Conservation (phyloP, 345 rosid species). For the Microthlaspi erraticum region DNA sequence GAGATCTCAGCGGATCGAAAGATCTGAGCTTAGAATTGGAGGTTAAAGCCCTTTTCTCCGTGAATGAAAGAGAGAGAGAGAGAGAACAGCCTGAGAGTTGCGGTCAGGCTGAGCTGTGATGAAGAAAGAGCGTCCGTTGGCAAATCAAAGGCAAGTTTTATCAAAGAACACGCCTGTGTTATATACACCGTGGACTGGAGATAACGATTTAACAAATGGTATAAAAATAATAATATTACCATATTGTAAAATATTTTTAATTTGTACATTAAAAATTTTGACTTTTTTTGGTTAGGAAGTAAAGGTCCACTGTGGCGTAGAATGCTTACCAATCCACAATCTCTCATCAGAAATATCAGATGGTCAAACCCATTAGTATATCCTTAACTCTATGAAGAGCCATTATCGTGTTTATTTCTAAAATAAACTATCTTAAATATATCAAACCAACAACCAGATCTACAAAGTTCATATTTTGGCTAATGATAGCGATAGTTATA, state of each 20-base stretch:
- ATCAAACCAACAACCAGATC: no score
- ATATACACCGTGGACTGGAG: not conserved
- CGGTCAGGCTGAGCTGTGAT: slow-evolving; percentile 42
- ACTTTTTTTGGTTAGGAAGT: slow-evolving; percentile 23
- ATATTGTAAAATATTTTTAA: slow-evolving; percentile 2
- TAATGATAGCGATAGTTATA: not conserved
- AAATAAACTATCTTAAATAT: no score
- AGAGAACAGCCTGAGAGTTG: slow-evolving; percentile 29
- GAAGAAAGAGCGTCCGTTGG: slow-evolving; percentile 20
- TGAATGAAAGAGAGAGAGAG: not conserved
- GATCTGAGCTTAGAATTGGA: slow-evolving; percentile 30
- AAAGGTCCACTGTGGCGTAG: slow-evolving; percentile 18
- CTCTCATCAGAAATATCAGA: not conserved
- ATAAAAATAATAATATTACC: not conserved
- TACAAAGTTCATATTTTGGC: no score
- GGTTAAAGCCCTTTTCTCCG: not conserved
- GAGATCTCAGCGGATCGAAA: slow-evolving; percentile 29
- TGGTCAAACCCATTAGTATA: not conserved
- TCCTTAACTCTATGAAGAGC: not conserved
- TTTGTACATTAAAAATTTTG: slow-evolving; percentile 3
- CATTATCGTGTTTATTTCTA: not conserved
- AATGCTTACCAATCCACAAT: not conserved
- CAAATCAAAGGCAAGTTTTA: slow-evolving; percentile 31
- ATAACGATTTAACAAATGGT: slow-evolving; percentile 1
- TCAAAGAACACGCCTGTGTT: not conserved